These are phyloP conservation scores for Graphilbum ipis-grandicollis DNA, from an alignment of 2,329 filamentous ascomycete genomes.

Conservation along the genomic window DNA sequence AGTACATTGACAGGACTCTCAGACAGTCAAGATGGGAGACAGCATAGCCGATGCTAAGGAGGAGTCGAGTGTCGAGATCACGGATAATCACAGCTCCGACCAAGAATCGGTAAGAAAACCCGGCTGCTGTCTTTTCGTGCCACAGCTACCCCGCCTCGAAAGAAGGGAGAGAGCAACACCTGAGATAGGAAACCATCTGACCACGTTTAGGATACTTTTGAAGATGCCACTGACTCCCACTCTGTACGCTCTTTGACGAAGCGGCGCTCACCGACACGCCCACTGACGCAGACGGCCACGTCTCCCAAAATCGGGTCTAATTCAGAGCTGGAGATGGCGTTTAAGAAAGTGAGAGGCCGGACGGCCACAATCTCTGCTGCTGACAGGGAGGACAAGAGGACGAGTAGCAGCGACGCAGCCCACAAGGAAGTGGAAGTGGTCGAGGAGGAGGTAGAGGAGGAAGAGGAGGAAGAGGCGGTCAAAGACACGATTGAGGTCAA, in stretches of 20 bases:
- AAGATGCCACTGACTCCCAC: slow-evolving; percentile 58
- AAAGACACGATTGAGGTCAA: background rate
- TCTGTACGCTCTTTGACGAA: slow-evolving; percentile 48
- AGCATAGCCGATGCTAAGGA: slow-evolving; percentile 7
- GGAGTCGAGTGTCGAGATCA: slow-evolving; percentile 2
- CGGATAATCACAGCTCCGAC: background rate
- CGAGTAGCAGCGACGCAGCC: background rate
- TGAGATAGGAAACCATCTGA: background rate
- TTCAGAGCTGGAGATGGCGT: slow-evolving; percentile 13
- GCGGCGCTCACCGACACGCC: slow-evolving; percentile 16
- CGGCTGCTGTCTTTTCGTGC: no score
- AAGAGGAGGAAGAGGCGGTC: slow-evolving; percentile 8
- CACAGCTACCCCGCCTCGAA: no score
- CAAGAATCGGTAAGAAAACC: background rate
- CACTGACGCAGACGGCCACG: slow-evolving; percentile 5
- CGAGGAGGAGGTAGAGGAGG: slow-evolving; percentile 14
- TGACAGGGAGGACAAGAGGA: background rate
- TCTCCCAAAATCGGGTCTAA: slow-evolving; percentile 9
- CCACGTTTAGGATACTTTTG: slow-evolving; percentile 50
- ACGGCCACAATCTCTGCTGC: slow-evolving; percentile 3
- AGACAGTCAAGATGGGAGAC: background rate
- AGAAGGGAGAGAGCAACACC: no score
- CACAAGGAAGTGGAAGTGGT: slow-evolving; percentile 9
- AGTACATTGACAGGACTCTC: no score
- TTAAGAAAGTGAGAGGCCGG: slow-evolving; percentile 7